Base-by-base conservation (phyloP, 306 rosid species). In the Citrullus mucosospermus region DNA sequence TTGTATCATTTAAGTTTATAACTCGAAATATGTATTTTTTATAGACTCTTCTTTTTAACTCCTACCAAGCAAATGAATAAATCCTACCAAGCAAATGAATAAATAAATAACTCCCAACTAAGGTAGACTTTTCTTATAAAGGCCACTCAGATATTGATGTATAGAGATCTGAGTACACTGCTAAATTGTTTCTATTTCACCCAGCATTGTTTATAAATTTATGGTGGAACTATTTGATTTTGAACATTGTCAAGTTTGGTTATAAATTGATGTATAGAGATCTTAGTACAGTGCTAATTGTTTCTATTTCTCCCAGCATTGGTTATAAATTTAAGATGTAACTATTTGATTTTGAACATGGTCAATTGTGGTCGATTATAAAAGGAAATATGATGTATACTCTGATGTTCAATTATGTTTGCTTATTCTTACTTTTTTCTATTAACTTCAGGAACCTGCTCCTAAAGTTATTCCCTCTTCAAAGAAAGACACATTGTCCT, bases 381-480 rank as follows among this genome's bases (percentile, higher is more conserved):
- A 22, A 51, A 5, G 15, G 10, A 71, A 18, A 22, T 5, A 18
- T 13, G 20, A 0, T 71, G 12, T 71, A 3, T 48, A 12, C n/a
- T 71, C 18, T 4, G 15, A 11, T 3, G 4, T 22, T 16, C 4
- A 17, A 58, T 8, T 8, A 14, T 13, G 39, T 30, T 30, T 6
- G 48, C 28, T 20, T 28, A 17, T 9, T 43, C 63, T 46, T 13
- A 46, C 16, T 43, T 43, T 8, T 48, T 36, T 11, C 30, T 6
- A 15, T 2, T 34, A 1, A 39, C 1, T 12, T 0, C 85, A 88
- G 93, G 84, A 85, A 69, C 86, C 86, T 63, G 88, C 80, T 9
- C 20, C 77, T 2, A 88, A 91, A 39, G 53, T 66, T 60, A 59
- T 53, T 38, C 72, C 69, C 48, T 54, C 85, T 54, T 13, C 82